phyloP scores from a whole-genome alignment of 2,329 filamentous ascomycete genomes.

The Beauveria pseudobassiana region DNA sequence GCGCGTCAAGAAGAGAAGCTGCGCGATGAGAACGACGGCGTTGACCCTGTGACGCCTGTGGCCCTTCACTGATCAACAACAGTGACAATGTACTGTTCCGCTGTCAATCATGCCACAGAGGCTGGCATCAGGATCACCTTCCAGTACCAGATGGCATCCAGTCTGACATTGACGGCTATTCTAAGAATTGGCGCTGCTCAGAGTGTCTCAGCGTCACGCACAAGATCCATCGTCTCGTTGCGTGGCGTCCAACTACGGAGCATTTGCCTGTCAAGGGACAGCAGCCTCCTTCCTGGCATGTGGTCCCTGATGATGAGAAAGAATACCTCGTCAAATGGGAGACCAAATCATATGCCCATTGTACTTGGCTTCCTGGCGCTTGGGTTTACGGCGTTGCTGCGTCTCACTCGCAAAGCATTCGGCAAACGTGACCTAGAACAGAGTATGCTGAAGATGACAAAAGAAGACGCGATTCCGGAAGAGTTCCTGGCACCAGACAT shows the following conservation, averaged over 20 bases:
- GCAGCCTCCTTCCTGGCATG: conserved; percentile 26
- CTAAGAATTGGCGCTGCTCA: conserved; percentile 61
- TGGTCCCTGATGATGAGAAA: conserved; percentile 58
- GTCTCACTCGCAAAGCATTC: conserved; percentile 61
- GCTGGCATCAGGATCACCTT: conserved; percentile 79
- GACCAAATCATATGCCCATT: conserved; percentile 69
- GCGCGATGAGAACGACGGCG: conserved; percentile 68
- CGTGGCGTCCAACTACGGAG: conserved; percentile 64
- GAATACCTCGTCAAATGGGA: conserved; percentile 93
- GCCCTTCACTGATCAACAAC: conserved; percentile 64
- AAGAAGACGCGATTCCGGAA: conserved; percentile 76
- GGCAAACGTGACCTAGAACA: conserved; percentile 57
- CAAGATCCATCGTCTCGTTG: conserved; percentile 72
- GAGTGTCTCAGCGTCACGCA: conserved; percentile 59
- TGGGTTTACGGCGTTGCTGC: conserved; percentile 75
- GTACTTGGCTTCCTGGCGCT: conserved; percentile 77
- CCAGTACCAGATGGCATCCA: conserved; percentile 36
- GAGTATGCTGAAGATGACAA: conserved; percentile 55
- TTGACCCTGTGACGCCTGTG: conserved; percentile 67
- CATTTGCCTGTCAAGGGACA: neutral
- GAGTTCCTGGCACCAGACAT: conserved; percentile 83
- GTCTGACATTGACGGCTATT: conserved; percentile 15
- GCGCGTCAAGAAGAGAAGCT: conserved; percentile 77
- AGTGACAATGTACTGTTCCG: conserved; percentile 71
- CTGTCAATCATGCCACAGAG: conserved; percentile 67